A percentile compares a stretch with the other conserved stretches of the same genome.
Evolutionary conservation across 2,329 filamentous ascomycete genomes (phyloP).

Genomic region (Pseudogymnoascus sp.): DNA sequence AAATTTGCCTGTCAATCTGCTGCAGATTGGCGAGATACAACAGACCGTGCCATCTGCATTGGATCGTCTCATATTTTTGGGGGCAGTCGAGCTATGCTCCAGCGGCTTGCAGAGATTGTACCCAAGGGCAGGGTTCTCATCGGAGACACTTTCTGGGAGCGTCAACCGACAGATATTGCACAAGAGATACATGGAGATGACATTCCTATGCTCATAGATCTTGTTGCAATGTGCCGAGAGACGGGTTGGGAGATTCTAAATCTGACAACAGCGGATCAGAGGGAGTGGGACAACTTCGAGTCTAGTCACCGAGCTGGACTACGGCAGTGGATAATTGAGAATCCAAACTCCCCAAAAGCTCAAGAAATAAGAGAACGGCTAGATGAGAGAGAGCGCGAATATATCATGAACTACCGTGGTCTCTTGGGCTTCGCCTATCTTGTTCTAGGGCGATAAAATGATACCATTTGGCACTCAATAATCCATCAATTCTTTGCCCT

Average conservation of each 20-base stretch:
- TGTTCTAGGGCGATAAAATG: constrained; percentile 1
- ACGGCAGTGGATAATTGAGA: constrained; percentile 6
- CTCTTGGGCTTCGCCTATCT: constrained; percentile 2
- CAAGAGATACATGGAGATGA: constrained; percentile 1
- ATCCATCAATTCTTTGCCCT: not conserved
- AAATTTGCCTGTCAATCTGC: not conserved
- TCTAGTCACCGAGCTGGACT: constrained; percentile 4
- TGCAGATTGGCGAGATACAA: not conserved
- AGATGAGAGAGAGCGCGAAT: not conserved
- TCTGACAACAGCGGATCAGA: constrained; percentile 8
- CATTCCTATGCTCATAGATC: not conserved
- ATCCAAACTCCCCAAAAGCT: not conserved
- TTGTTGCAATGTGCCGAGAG: constrained; percentile 1
- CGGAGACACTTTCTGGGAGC: constrained; percentile 6
- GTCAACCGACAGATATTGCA: not conserved
- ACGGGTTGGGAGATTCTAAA: not conserved
- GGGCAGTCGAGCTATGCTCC: constrained; percentile 4
- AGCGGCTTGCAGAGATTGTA: not conserved
- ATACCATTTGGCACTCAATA: not conserved
- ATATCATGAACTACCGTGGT: not conserved
- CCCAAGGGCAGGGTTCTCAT: constrained; percentile 9
- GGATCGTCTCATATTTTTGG: not conserved
- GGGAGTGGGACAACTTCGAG: constrained; percentile 9
- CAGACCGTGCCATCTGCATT: constrained; percentile 1
- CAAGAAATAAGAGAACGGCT: not conserved